Percentiles rank a stretch among this genome's conserved stretches.
Evolutionary conservation across 1,284 basidiomycete species (phyloP).

Genomic region (Sporisorium sorghi): DNA sequence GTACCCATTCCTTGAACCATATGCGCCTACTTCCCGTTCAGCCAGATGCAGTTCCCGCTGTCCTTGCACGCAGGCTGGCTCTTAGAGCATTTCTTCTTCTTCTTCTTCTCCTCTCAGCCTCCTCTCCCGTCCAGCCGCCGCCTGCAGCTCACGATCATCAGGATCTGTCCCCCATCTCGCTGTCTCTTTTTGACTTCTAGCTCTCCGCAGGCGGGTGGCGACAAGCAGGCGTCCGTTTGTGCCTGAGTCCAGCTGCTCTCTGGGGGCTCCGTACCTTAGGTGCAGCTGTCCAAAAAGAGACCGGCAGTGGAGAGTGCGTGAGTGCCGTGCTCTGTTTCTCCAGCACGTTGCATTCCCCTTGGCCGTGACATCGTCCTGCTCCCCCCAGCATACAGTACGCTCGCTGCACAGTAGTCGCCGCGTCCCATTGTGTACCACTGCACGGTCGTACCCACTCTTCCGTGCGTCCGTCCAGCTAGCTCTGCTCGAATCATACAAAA

Average conservation of each 20-base stretch:
- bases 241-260: constrained; percentile 9
- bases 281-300: constrained; percentile 22
- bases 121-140: neutral
- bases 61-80: constrained; percentile 8
- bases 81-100: no score
- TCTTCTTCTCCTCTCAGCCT: neutral
- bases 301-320: neutral
- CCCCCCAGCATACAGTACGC: neutral
- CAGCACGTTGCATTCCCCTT: constrained; percentile 9
- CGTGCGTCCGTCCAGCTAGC: no score
- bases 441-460: no score
- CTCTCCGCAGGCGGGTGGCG: constrained; percentile 1
- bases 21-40: constrained; percentile 15
- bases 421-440: no score
- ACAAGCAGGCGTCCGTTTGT: constrained; percentile 21
- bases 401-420: constrained; percentile 1
- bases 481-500: constrained; percentile 25
- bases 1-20: constrained; percentile 4
- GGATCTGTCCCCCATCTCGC: neutral
- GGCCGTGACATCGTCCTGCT: no score
- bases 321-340: neutral
- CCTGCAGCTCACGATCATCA: constrained; percentile 19
- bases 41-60: constrained; percentile 11
- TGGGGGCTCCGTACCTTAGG: constrained; percentile 14
- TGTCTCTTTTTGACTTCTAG: neutral